phyloP scores from a whole-genome alignment of 2,329 filamentous ascomycete genomes.

The Aureobasidium leucospermi region DNA sequence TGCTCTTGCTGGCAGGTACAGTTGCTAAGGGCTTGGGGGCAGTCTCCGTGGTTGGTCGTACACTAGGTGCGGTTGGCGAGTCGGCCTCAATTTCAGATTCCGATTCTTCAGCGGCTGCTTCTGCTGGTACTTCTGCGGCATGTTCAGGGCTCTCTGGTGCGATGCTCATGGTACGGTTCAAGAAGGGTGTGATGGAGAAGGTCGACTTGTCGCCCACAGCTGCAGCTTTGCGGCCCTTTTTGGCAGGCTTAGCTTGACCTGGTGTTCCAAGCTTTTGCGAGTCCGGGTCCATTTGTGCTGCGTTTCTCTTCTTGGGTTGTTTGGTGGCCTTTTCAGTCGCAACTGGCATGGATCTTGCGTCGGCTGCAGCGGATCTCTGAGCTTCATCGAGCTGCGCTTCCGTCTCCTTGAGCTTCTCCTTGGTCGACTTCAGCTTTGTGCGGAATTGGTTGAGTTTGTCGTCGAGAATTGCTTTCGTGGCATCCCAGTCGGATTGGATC shows the following conservation, averaged over 20 bases:
- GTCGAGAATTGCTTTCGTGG: constrained; percentile 58
- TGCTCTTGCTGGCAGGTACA: constrained; percentile 37
- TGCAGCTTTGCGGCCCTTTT: constrained; percentile 46
- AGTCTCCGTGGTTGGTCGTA: constrained; percentile 16
- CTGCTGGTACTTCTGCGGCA: constrained; percentile 10
- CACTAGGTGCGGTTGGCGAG: constrained; percentile 21
- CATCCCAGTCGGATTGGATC: constrained; percentile 53
- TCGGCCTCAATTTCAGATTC: constrained; percentile 21
- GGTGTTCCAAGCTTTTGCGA: constrained; percentile 42
- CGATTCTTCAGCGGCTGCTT: background rate
- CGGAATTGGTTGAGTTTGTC: constrained; percentile 63
- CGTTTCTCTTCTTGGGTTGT: constrained; percentile 34
- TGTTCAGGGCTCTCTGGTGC: constrained; percentile 30
- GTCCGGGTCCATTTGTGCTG: constrained; percentile 39
- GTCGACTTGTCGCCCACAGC: constrained; percentile 76
- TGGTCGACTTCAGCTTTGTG: constrained; percentile 60
- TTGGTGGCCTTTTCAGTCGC: constrained; percentile 28
- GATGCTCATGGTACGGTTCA: constrained; percentile 65
- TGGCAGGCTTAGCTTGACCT: constrained; percentile 39
- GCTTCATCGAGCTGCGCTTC: constrained; percentile 43
- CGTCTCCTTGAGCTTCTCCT: constrained; percentile 64
- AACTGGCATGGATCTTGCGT: constrained; percentile 23
- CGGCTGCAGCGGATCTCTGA: constrained; percentile 29
- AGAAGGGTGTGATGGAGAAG: constrained; percentile 90
- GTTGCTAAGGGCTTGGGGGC: constrained; percentile 35